Evolutionary conservation across 768 basidiomycete species (phyloP).

Genomic region (Leccinum rimulosum): DNA sequence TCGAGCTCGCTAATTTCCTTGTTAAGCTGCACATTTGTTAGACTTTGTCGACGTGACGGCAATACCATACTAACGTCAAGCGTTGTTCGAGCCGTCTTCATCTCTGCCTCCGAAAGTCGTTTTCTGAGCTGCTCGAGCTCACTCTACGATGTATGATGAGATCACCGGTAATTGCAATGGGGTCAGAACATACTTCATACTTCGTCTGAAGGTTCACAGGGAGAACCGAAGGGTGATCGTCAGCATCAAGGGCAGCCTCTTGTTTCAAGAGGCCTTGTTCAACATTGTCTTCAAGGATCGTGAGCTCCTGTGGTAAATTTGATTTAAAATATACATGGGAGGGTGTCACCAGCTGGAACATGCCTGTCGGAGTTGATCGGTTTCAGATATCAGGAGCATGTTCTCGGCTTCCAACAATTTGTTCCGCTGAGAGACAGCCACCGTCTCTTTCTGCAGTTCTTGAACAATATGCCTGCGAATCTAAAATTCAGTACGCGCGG

Average conservation of each 20-base stretch:
- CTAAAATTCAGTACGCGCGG: conserved; percentile 1
- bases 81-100: conserved; percentile 66
- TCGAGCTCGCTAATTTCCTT: conserved; percentile 93
- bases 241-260: conserved; percentile 39
- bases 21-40: conserved; percentile 55
- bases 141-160: conserved; percentile 34
- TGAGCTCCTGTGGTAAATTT: conserved; percentile 56
- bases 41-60: neutral
- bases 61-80: conserved; percentile 55
- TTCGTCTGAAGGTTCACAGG: conserved; percentile 41
- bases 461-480: conserved; percentile 74
- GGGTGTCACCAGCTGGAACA: neutral
- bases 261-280: conserved; percentile 57
- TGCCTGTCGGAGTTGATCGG: conserved; percentile 73
- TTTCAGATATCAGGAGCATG: conserved; percentile 51
- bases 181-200: conserved; percentile 47
- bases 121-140: conserved; percentile 73
- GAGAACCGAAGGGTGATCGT: conserved; percentile 13
- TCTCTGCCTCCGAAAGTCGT: conserved; percentile 65
- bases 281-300: conserved; percentile 71
- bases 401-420: conserved; percentile 80
- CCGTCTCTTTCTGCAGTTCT: conserved; percentile 82
- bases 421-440: conserved; percentile 56
- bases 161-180: neutral
- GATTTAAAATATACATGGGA: neutral